A percentile compares a stretch with the other conserved stretches of the same genome.
Evolutionary conservation across 2,329 filamentous ascomycete species (phyloP).

Genomic region (Cladosporium sp.): DNA sequence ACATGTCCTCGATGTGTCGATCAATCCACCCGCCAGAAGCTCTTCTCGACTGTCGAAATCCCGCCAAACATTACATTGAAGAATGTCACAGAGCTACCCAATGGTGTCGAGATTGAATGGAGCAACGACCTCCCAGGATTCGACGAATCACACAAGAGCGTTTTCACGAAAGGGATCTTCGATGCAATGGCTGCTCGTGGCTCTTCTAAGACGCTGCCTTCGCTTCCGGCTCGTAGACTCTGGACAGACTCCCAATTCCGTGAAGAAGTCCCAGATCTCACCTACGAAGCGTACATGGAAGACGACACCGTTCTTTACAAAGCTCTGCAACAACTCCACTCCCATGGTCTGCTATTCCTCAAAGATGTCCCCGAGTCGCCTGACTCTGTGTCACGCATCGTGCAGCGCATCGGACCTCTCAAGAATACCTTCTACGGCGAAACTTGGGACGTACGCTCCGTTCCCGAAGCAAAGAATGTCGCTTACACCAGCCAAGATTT

Average conservation of each 20-base stretch:
- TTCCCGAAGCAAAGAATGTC: slow-evolving; percentile 84
- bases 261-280: slow-evolving; percentile 58
- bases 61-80: slow-evolving; percentile 50
- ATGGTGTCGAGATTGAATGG: slow-evolving; percentile 53
- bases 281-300: slow-evolving; percentile 72
- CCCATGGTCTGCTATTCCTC: slow-evolving; percentile 75
- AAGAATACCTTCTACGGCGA: slow-evolving; percentile 88
- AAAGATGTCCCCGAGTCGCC: slow-evolving; percentile 65
- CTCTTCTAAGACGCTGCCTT: slow-evolving; percentile 6
- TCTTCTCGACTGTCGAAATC: slow-evolving; percentile 67
- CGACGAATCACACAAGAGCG: slow-evolving; percentile 39
- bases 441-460: slow-evolving; percentile 85
- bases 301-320: slow-evolving; percentile 59
- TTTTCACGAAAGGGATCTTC: background rate
- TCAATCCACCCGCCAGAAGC: slow-evolving; percentile 62
- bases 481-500: slow-evolving; percentile 81
- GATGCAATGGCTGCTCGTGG: background rate
- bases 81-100: slow-evolving; percentile 38
- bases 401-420: slow-evolving; percentile 71
- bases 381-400: slow-evolving; percentile 63
- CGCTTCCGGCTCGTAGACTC: slow-evolving; percentile 29
- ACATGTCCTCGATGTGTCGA: slow-evolving; percentile 60
- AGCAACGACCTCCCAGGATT: slow-evolving; percentile 55
- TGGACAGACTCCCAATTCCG: slow-evolving; percentile 54
- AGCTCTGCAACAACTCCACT: slow-evolving; percentile 64